Base-by-base conservation (phyloP, 441 rosid species). In the Erodium moschatum region DNA sequence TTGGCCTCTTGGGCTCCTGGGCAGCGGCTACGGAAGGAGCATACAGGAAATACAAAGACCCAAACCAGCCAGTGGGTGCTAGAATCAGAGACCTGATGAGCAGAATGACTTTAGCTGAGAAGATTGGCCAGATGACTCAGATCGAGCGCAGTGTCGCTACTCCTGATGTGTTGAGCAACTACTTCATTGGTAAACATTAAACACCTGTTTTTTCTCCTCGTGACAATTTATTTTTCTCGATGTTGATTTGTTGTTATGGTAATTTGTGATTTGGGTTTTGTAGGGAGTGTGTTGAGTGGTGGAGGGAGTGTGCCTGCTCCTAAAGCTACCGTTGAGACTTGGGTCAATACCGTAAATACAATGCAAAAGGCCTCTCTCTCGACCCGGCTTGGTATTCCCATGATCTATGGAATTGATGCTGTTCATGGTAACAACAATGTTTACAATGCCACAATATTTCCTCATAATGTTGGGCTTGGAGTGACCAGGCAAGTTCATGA, bases 311-410 rank as follows among this genome's bases (percentile, higher is more conserved):
- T 77, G 18, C 98, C 94, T 1, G 48, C 65, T 5, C 70, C 69
- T 33, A 72, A 80, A 31, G 94, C 96, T 19, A 76, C 87, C 19
- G 74, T 89, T 16, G 73, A 84, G 70, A 66, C 76, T 52, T 92
- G 94, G 97, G 78, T 90, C 35, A 15, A 81, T n/a, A 81, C 84
- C 87, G 83, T 89, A 44, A 90, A 92, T 73, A 83, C 78, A 11
- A 68, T 86, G 12, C 97, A 90, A 60, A 86, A 79, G 67, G 86
- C 81, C 2, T 69, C 94, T 18, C 80, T 92, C 20, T 87, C 97
- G 0, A 86, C 91, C n/a, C 73, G 91, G 52, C 85, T 92, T 38
- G 89, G 89, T 9, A 85, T 92, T 71, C 98, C 92, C 10, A 82
- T 90, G 80, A 86, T 92, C 50, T 87, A 88, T 33, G 98, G 93